Evolutionary conservation across 805 yeast species (phyloP), one percentile per base, ranked within the genome.

Genomic region (Sugiyamaella valdiviana): DNA sequence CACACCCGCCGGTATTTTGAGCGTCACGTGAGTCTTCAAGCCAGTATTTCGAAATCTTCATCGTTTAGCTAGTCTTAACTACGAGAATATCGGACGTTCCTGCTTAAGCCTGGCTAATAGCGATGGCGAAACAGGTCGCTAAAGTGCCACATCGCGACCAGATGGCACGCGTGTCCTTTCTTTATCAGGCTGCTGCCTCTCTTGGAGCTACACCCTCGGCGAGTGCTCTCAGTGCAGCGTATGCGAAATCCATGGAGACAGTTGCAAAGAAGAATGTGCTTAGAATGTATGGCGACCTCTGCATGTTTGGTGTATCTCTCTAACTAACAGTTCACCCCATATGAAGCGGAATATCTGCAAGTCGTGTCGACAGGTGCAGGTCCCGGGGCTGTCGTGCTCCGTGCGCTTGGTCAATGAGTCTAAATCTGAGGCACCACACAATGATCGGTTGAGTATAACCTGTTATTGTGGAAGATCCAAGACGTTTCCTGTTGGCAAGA

Each of bases 341-440:
- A 58, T 87, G 9, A 88, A 88, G 63, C 70, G 95, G 55, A 71
- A 75, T 0, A 60, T 82, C 14, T 88, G 96, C 64, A 86, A 85
- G 57, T 67, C 66, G 35, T 88, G 96, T 63, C 65, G 75, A 40
- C 62, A 79, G 6, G 51, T 75, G 7, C 66, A 76, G 51, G 57
- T 78, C 0, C 79, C 83, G 0, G 83, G 81, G 0, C 44, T 69
- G 15, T 71, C 74, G 16, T 58, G 74, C 44, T 42, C 61, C 1
- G 55, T 71, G 2, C 61, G 67, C 17, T 48, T 82, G 1, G 70
- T 64, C 29, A 79, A 81, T 57, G 45, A 44, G 14, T 74, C 78
- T 16, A 71, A 67, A 41, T 36, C 45, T 0, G 42, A 63, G 24
- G 29, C 55, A 0, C 55, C 61, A 0, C 60, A 65, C 19, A 67